Conservation (phyloP, 2,329 filamentous ascomycete species). For the Aureobasidium sp. region DNA sequence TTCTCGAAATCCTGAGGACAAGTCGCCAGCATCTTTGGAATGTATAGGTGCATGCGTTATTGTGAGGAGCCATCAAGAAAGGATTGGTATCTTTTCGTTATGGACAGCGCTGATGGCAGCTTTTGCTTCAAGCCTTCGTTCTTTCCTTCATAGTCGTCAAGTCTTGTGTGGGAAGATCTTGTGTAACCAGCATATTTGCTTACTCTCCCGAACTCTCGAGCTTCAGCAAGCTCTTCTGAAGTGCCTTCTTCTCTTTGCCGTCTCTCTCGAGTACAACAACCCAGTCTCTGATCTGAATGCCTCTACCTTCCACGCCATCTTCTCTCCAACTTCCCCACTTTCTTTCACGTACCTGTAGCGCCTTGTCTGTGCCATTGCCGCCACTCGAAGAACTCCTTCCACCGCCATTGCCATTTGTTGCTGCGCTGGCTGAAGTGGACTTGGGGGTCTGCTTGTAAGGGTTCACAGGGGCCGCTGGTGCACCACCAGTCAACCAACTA, state of each 20-base stretch:
- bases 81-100: neutral
- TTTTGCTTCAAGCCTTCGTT: neutral
- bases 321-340: slow-evolving; percentile 48
- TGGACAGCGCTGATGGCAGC: neutral
- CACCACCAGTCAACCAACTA: slow-evolving; percentile 61
- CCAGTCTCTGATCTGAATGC: slow-evolving; percentile 79
- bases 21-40: neutral
- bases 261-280: slow-evolving; percentile 72
- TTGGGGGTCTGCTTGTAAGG: slow-evolving; percentile 25
- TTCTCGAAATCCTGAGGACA: slow-evolving; percentile 41
- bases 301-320: slow-evolving; percentile 64
- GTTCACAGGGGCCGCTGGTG: slow-evolving; percentile 48
- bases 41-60: neutral
- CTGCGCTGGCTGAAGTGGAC: slow-evolving; percentile 11
- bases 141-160: neutral
- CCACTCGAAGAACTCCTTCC: neutral
- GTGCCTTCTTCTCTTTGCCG: slow-evolving; percentile 55
- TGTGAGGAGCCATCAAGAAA: neutral
- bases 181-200: neutral
- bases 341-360: slow-evolving; percentile 18
- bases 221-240: slow-evolving; percentile 45
- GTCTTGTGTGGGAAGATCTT: neutral
- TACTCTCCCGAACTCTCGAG: slow-evolving; percentile 10
- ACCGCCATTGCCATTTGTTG: neutral
- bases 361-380: slow-evolving; percentile 6